A percentile compares a stretch with the other conserved stretches of the same genome.
phyloP scores from a whole-genome alignment of 805 yeast genomes.

The Wickerhamiella sergipiensis region DNA sequence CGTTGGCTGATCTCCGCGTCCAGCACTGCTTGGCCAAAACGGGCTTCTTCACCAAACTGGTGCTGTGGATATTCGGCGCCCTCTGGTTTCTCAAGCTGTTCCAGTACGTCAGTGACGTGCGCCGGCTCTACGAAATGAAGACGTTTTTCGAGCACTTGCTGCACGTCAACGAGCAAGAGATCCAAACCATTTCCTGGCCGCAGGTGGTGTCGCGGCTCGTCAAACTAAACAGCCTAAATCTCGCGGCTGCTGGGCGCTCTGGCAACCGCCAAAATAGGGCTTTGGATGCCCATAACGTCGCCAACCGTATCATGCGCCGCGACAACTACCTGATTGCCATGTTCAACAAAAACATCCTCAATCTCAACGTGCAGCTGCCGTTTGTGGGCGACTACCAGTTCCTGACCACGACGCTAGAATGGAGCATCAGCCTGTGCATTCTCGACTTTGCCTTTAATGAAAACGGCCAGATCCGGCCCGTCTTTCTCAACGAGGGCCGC shows the following conservation, averaged over 20 bases:
- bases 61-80: constrained; percentile 46
- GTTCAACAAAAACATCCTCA: constrained; percentile 62
- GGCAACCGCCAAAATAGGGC: constrained; percentile 40
- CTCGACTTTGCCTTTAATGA: constrained; percentile 74
- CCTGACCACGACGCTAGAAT: constrained; percentile 78
- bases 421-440: constrained; percentile 84
- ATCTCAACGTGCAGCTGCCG: constrained; percentile 47
- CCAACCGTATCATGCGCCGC: constrained; percentile 88
- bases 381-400: constrained; percentile 28
- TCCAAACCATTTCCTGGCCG: constrained; percentile 91
- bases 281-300: constrained; percentile 85
- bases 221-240: constrained; percentile 43
- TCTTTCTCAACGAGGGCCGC: constrained; percentile 56
- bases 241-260: constrained; percentile 26
- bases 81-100: constrained; percentile 28
- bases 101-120: constrained; percentile 43
- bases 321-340: constrained; percentile 90
- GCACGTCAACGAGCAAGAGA: constrained; percentile 61
- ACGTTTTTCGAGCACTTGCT: constrained; percentile 64
- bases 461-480: constrained; percentile 65
- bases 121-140: constrained; percentile 56
- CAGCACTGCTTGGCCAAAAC: constrained; percentile 35
- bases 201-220: constrained; percentile 65
- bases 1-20: constrained; percentile 30
- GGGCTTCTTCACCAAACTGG: constrained; percentile 39